Evolutionary conservation across 805 yeast species (phyloP).

Genomic region (Metschnikowia chrysomelidarum): DNA sequence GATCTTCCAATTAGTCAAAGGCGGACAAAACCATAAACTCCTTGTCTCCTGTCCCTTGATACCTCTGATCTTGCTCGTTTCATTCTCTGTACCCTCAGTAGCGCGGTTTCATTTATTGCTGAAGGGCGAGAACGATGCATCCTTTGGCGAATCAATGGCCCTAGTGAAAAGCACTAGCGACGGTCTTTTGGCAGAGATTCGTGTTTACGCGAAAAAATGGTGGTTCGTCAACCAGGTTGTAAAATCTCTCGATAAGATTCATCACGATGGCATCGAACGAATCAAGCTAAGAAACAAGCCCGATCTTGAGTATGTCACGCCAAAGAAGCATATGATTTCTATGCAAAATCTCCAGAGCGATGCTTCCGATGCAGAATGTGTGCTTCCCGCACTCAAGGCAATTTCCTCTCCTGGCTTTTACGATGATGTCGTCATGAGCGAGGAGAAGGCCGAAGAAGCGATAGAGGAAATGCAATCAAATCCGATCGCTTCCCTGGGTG

Average conservation of each 20-base stretch:
- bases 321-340: slow-evolving; percentile 10
- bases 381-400: slow-evolving; percentile 16
- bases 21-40: slow-evolving; percentile 15
- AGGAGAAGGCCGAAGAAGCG: slow-evolving; percentile 11
- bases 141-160: slow-evolving; percentile 1
- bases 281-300: not conserved
- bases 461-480: no score
- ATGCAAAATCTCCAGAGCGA: slow-evolving; percentile 13
- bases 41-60: slow-evolving; percentile 16
- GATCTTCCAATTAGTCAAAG: slow-evolving; percentile 11
- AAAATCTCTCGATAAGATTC: slow-evolving; percentile 8
- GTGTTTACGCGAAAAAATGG: slow-evolving; percentile 14
- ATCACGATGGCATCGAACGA: not conserved
- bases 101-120: slow-evolving; percentile 12
- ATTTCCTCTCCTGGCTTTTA: slow-evolving; percentile 20
- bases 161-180: slow-evolving; percentile 6
- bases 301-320: slow-evolving; percentile 1
- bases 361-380: slow-evolving; percentile 15
- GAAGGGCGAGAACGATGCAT: not conserved
- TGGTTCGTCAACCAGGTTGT: slow-evolving; percentile 20
- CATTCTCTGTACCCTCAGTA: slow-evolving; percentile 17
- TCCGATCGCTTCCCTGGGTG: no score
- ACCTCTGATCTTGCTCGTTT: slow-evolving; percentile 19
- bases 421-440: slow-evolving; percentile 16
- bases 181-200: slow-evolving; percentile 11